Evolutionary conservation across 1,284 basidiomycete species (phyloP).

Genomic region (Gymnopus androsaceus): DNA sequence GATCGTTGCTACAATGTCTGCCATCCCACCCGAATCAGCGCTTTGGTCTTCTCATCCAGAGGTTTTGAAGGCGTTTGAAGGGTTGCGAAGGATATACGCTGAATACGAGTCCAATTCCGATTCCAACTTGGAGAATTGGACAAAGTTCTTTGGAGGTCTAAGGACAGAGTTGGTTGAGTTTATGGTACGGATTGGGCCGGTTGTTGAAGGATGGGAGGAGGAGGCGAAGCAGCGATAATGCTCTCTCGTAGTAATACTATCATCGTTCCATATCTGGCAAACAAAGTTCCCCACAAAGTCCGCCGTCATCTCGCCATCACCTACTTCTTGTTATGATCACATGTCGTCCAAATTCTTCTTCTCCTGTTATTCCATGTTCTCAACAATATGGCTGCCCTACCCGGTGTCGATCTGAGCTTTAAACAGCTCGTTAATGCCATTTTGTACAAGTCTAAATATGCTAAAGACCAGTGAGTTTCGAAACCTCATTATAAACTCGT

Average conservation of each 20-base stretch:
- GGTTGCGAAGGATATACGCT: background rate
- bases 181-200: background rate
- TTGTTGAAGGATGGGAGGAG: conserved; percentile 12
- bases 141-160: conserved; percentile 11
- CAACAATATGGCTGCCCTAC: background rate
- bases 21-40: background rate
- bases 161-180: conserved; percentile 14
- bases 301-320: background rate
- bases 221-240: background rate
- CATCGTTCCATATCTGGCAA: no score
- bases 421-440: conserved; percentile 17
- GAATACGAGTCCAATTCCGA: background rate
- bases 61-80: background rate
- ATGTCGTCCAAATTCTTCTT: background rate
- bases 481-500: no score
- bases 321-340: background rate
- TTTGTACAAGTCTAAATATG: conserved; percentile 13
- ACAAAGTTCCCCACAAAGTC: background rate
- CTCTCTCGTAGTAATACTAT: background rate
- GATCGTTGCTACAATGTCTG: conserved; percentile 9
- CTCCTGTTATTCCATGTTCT: background rate
- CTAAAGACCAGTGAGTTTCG: conserved; percentile 14
- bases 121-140: conserved; percentile 11
- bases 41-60: conserved; percentile 1
- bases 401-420: conserved; percentile 12